A percentile compares a stretch with the other conserved stretches of the same genome.
Evolutionary conservation across 306 rosid species (phyloP).

Genomic region (Quercus suber): DNA sequence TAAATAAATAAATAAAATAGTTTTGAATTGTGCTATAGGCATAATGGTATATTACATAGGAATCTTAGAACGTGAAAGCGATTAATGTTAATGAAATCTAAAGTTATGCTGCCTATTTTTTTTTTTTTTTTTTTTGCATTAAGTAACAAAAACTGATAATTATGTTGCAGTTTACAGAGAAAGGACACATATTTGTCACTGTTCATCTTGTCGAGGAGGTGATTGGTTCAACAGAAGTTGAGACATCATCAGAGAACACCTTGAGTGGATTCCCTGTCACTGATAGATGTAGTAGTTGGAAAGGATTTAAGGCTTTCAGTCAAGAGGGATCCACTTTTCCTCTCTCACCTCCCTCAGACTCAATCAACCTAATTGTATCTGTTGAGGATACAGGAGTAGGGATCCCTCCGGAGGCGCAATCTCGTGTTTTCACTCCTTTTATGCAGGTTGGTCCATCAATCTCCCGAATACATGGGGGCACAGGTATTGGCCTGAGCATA

Average conservation of each 20-base stretch:
- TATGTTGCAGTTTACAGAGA: slow-evolving; percentile 84
- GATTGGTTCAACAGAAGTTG: slow-evolving; percentile 62
- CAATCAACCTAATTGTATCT: slow-evolving; percentile 70
- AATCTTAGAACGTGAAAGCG: not conserved
- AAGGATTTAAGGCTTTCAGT: slow-evolving; percentile 50
- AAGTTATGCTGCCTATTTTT: not conserved
- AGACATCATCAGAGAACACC: slow-evolving; percentile 56
- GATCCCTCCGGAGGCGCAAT: slow-evolving; percentile 74
- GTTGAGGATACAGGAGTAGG: slow-evolving; percentile 99
- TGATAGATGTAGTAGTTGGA: slow-evolving; percentile 69
- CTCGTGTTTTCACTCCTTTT: slow-evolving; percentile 84
- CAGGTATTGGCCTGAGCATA: slow-evolving; percentile 95
- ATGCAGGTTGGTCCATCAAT: slow-evolving; percentile 94
- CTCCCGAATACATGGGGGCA: slow-evolving; percentile 90
- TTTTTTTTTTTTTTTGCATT: not conserved
- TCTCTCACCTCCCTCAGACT: slow-evolving; percentile 52
- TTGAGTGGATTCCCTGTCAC: slow-evolving; percentile 84
- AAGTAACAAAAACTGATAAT: slow-evolving; percentile 26
- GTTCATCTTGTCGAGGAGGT: slow-evolving; percentile 87
- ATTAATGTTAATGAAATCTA: not conserved
- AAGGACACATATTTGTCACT: slow-evolving; percentile 90
- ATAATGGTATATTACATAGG: not conserved
- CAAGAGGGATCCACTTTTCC: slow-evolving; percentile 56
- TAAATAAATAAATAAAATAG: not conserved
- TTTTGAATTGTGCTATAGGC: slow-evolving; percentile 4